A percentile compares a stretch with the other conserved stretches of the same genome.
These are phyloP conservation scores for Coemansia sp. DNA, from an alignment of 192 early-diverging fungal species.

Conservation along the genomic window DNA sequence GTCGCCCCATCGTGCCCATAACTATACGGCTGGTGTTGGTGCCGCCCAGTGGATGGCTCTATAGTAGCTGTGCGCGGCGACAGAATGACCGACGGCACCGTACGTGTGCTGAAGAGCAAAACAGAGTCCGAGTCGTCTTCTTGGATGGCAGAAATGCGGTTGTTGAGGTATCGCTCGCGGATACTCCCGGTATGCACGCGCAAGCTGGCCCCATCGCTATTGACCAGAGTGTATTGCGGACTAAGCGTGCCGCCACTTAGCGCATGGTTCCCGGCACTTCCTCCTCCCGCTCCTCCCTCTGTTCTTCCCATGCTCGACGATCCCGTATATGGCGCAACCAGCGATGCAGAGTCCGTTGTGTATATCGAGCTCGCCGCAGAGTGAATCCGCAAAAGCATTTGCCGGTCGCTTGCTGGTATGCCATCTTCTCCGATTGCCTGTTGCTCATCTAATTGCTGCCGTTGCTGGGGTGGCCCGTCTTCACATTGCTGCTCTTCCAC, in stretches of 20 bases:
- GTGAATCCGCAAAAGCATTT: conserved; percentile 1
- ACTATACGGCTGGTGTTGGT: not conserved
- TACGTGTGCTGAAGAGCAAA: conserved; percentile 19
- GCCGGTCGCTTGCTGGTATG: not conserved
- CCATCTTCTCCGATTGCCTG: not conserved
- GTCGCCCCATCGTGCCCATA: not conserved
- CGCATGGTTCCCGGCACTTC: not conserved
- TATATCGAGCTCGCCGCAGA: conserved; percentile 32
- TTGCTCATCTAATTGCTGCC: not conserved
- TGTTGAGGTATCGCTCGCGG: conserved; percentile 45
- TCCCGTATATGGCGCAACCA: conserved; percentile 6
- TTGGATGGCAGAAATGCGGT: conserved; percentile 35
- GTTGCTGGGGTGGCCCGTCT: not conserved
- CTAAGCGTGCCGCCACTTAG: conserved; percentile 37
- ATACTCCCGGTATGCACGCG: conserved; percentile 54
- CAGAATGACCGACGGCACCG: not conserved
- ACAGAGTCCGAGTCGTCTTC: conserved; percentile 44
- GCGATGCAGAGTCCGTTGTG: conserved; percentile 10
- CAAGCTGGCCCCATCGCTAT: conserved; percentile 53
- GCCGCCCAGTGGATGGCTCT: not conserved
- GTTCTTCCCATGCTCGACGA: not conserved
- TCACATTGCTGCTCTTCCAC: not conserved
- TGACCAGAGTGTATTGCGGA: conserved; percentile 47
- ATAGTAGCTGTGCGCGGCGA: not conserved
- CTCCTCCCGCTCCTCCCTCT: not conserved